Conservation (phyloP, 345 rosid species). For the Barbarea vulgaris region DNA sequence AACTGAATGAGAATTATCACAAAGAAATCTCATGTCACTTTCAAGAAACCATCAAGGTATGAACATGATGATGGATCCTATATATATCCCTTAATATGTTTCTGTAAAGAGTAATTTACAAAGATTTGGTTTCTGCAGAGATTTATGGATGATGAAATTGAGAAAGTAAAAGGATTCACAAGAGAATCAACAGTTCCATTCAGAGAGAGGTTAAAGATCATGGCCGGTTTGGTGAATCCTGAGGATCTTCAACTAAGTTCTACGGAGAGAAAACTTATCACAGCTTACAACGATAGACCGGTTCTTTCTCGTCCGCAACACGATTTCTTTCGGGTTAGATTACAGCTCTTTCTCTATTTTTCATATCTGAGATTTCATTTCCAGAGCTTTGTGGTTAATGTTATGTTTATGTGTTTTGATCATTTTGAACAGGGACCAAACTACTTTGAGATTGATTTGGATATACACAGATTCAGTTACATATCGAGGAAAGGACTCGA, state of each 20-base stretch:
- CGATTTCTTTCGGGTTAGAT: constrained; percentile 60
- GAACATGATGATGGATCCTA: constrained; percentile 6
- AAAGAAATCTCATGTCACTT: constrained; percentile 61
- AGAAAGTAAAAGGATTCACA: constrained; percentile 67
- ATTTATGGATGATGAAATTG: constrained; percentile 69
- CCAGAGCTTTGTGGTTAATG: background rate
- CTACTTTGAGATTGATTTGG: constrained; percentile 83
- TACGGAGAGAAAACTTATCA: constrained; percentile 71
- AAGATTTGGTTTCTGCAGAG: constrained; percentile 46
- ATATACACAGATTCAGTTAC: constrained; percentile 83
- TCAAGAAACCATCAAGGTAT: constrained; percentile 73
- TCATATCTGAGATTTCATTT: background rate
- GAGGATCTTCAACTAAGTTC: constrained; percentile 72
- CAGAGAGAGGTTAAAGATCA: constrained; percentile 78
- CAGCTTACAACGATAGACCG: constrained; percentile 73
- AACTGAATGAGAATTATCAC: constrained; percentile 56
- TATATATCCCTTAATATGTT: background rate
- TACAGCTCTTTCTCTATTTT: background rate
- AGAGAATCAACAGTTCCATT: constrained; percentile 63
- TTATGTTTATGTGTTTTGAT: background rate
- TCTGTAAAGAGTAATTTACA: background rate
- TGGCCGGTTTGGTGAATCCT: constrained; percentile 72
- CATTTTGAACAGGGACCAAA: constrained; percentile 61
- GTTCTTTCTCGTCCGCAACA: constrained; percentile 92
- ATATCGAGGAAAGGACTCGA: constrained; percentile 90